Percentiles rank a stretch among this genome's conserved stretches.
Conservation (phyloP, 345 rosid genomes). For the Eucalyptus regnans region DNA sequence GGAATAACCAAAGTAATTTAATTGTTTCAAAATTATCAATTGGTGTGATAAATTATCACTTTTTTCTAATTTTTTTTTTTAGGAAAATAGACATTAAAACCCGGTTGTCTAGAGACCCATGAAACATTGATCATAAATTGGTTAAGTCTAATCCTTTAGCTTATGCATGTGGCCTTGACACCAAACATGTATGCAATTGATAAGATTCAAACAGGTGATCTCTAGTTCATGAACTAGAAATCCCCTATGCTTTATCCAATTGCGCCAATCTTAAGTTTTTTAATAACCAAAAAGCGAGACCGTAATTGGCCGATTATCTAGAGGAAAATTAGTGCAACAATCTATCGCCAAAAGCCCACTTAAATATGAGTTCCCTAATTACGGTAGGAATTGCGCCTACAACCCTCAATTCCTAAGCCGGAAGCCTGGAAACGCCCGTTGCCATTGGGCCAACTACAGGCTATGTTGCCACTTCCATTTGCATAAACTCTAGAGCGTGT, state of each 20-base stretch:
- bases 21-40: too few relatives aligned
- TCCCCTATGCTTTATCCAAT: neutral
- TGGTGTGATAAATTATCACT: too few relatives aligned
- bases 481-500: neutral
- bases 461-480: neutral
- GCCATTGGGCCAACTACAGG: neutral
- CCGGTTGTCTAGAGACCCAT: accelerated
- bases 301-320: neutral
- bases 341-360: accelerated
- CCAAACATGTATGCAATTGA: neutral
- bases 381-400: neutral
- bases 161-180: neutral
- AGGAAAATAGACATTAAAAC: too few relatives aligned
- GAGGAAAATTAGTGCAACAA: neutral
- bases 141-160: neutral
- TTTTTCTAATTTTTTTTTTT: too few relatives aligned
- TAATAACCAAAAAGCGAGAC: neutral
- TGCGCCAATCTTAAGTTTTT: neutral
- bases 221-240: accelerated
- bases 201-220: neutral
- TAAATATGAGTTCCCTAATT: neutral
- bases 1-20: too few relatives aligned
- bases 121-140: too few relatives aligned
- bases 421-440: neutral
- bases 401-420: neutral